These are phyloP conservation scores for Sporisorium iseilematis-ciliati DNA, from an alignment of 1,284 basidiomycete species.

Conservation along the genomic window DNA sequence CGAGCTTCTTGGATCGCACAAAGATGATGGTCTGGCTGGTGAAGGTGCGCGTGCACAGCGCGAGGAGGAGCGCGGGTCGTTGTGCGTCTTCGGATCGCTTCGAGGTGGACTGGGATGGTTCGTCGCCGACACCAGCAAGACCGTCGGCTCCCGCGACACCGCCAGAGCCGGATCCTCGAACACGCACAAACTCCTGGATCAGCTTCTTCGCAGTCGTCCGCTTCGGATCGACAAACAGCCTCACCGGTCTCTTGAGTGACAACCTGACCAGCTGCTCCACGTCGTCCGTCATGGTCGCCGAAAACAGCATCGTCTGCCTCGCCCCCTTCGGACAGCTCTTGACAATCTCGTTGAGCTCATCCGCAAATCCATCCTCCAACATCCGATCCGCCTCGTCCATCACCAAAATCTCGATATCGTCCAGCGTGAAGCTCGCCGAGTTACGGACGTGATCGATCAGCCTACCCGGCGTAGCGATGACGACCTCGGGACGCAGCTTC, in stretches of 20 bases:
- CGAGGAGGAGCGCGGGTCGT: slow-evolving; percentile 90
- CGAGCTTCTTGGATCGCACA: slow-evolving; percentile 98
- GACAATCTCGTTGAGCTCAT: slow-evolving; percentile 93
- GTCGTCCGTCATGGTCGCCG: slow-evolving; percentile 98
- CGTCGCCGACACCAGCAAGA: slow-evolving; percentile 85
- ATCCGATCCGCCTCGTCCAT: slow-evolving; percentile 99
- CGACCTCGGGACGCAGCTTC: slow-evolving; percentile 93
- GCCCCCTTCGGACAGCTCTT: slow-evolving; percentile 81
- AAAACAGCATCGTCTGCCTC: slow-evolving; percentile 80
- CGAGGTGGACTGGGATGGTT: slow-evolving; percentile 70
- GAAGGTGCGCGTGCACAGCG: slow-evolving; percentile 88
- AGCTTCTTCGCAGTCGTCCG: slow-evolving; percentile 88
- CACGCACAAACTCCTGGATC: slow-evolving; percentile 83
- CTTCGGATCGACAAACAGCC: slow-evolving; percentile 95
- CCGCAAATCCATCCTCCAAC: slow-evolving; percentile 97
- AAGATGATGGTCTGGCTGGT: slow-evolving; percentile 95
- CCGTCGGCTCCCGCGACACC: slow-evolving; percentile 72
- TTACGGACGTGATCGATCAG: slow-evolving; percentile 97
- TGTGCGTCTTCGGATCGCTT: slow-evolving; percentile 82
- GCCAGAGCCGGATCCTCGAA: slow-evolving; percentile 39
- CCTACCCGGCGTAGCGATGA: slow-evolving; percentile 97
- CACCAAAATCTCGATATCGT: slow-evolving; percentile 95
- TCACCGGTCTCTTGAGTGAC: slow-evolving; percentile 81
- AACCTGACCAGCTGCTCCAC: slow-evolving; percentile 94
- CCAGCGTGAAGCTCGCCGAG: slow-evolving; percentile 91